phyloP scores from a whole-genome alignment of 2,329 filamentous ascomycete genomes.

The Aspergillus sp. region DNA sequence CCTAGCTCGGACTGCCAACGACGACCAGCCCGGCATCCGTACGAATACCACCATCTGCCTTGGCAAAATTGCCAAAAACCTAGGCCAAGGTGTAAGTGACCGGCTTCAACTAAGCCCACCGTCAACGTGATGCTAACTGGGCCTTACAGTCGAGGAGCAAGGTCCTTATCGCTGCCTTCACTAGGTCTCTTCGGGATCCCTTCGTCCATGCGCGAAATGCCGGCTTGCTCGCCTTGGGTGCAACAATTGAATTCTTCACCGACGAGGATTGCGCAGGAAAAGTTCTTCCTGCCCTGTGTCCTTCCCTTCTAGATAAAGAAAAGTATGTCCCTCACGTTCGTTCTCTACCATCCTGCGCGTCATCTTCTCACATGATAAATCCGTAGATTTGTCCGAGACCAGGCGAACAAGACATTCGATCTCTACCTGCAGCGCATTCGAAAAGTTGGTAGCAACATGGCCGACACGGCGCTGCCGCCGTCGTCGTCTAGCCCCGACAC shows the following conservation, averaged over 20 bases:
- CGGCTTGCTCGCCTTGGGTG: conserved; percentile 78
- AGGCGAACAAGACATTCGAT: conserved; percentile 86
- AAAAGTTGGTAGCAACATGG: conserved; percentile 74
- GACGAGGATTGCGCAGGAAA: conserved; percentile 87
- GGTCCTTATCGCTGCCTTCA: conserved; percentile 89
- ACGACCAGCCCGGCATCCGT: conserved; percentile 93
- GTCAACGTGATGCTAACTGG: conserved; percentile 25
- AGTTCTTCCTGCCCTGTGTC: conserved; percentile 80
- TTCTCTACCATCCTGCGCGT: neutral
- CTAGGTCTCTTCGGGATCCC: conserved; percentile 82
- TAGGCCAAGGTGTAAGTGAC: conserved; percentile 61
- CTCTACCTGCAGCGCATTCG: conserved; percentile 79
- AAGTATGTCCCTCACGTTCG: conserved; percentile 53
- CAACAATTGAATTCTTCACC: conserved; percentile 80
- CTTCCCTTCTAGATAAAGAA: conserved; percentile 88
- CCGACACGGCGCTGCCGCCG: conserved; percentile 74
- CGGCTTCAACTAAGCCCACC: no score
- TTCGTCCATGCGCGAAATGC: conserved; percentile 94
- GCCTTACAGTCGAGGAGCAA: conserved; percentile 69
- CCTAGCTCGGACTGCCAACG: conserved; percentile 92
- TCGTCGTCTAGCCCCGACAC: conserved; percentile 49
- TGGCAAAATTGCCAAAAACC: conserved; percentile 89
- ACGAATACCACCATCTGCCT: conserved; percentile 98
- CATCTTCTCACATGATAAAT: conserved; percentile 5
- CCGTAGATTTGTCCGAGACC: conserved; percentile 72